phyloP scores from a whole-genome alignment of 2,329 filamentous ascomycete species.

The Cladophialophora yegresii region DNA sequence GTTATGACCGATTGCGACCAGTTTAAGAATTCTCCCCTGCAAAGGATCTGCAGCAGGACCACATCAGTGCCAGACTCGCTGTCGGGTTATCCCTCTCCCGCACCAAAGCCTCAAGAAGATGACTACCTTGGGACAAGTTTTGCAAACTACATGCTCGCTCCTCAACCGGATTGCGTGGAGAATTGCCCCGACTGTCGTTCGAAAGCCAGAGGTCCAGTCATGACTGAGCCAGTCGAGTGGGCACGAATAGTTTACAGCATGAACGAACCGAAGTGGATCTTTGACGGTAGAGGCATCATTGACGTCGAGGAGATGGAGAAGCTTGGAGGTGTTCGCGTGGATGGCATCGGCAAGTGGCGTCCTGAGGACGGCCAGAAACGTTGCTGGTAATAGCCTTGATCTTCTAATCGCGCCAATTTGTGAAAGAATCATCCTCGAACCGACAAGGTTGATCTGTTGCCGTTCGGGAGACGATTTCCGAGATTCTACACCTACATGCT shows the following conservation, averaged over 20 bases:
- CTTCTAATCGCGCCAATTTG: too few species aligned
- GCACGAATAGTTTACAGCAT: conserved; percentile 49
- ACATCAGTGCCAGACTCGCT: background rate
- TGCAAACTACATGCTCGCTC: conserved; percentile 8
- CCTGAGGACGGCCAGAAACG: conserved; percentile 22
- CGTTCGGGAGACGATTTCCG: background rate
- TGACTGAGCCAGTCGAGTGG: conserved; percentile 48
- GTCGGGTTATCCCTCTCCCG: background rate
- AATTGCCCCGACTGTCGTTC: conserved; percentile 36
- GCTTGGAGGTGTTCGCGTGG: conserved; percentile 44
- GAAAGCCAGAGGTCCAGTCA: conserved; percentile 27
- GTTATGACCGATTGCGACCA: conserved; percentile 59
- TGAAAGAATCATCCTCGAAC: background rate
- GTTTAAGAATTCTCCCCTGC: conserved; percentile 44
- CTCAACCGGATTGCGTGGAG: conserved; percentile 13
- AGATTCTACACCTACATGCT: background rate
- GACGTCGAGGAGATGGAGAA: conserved; percentile 42
- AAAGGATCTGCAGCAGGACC: background rate
- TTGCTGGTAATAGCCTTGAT: conserved; percentile 3
- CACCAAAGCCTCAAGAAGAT: conserved; percentile 4
- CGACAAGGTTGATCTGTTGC: background rate
- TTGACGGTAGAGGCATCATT: conserved; percentile 50
- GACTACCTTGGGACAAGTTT: conserved; percentile 19
- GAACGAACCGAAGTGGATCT: conserved; percentile 53
- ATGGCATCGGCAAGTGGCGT: conserved; percentile 39